phyloP scores from a whole-genome alignment of 140 eudicot genomes.

The Oenanthe javanica region DNA sequence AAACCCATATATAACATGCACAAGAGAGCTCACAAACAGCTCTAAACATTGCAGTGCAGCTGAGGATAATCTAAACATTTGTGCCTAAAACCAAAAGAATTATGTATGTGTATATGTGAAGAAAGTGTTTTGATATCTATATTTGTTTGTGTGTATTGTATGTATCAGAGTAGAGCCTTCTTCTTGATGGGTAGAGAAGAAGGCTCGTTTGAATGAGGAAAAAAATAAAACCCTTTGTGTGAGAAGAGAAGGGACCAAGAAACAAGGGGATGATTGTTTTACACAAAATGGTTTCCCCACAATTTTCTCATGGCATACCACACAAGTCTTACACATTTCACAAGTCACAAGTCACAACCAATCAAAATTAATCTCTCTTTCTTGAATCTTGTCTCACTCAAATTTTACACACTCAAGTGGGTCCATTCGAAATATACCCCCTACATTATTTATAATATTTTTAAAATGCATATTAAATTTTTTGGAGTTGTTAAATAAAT shows the following conservation, averaged over 20 bases:
- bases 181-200: constrained; percentile 25
- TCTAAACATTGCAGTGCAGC: constrained; percentile 58
- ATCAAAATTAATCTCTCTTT: not conserved
- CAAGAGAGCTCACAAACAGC: constrained; percentile 66
- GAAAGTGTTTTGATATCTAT: not conserved
- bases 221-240: not conserved
- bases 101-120: not conserved
- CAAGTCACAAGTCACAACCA: constrained; percentile 36
- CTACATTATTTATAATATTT: too few relatives aligned
- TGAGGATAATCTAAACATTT: constrained; percentile 64
- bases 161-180: constrained; percentile 48
- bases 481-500: too few relatives aligned
- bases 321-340: constrained; percentile 40
- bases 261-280: constrained; percentile 4
- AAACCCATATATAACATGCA: constrained; percentile 71
- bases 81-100: not conserved
- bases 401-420: too few relatives aligned
- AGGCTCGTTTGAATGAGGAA: not conserved
- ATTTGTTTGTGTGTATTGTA: too few relatives aligned
- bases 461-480: too few relatives aligned
- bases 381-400: too few relatives aligned
- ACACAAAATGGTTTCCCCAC: constrained; percentile 27
- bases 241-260: not conserved
- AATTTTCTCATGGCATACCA: constrained; percentile 34
- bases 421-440: too few relatives aligned